Conservation (phyloP, 1,139 yeast genomes). For the Arxiozyma slooffiae region DNA sequence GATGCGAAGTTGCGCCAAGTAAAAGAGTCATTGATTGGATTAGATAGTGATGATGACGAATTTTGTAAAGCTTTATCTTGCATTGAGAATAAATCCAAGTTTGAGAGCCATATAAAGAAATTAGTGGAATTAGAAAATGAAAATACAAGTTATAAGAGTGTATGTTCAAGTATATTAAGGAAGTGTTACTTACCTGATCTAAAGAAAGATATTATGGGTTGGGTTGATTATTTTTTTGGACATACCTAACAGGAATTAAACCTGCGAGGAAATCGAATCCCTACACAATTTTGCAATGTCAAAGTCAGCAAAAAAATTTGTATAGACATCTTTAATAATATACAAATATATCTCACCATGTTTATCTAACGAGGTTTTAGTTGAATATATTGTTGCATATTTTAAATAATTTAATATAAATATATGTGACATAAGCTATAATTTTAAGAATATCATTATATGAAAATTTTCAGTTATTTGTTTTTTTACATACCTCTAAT, state of each 20-base stretch:
- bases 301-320: no score
- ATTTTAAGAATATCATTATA: no score
- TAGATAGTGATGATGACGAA: constrained; percentile 13
- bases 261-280: no score
- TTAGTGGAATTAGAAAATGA: constrained; percentile 10
- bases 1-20: constrained; percentile 35
- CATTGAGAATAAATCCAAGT: constrained; percentile 14
- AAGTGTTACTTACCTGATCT: constrained; percentile 11
- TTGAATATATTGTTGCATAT: no score
- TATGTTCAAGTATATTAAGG: constrained; percentile 13
- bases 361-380: no score
- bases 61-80: constrained; percentile 10
- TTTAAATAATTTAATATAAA: no score
- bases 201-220: constrained; percentile 11
- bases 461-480: no score
- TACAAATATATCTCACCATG: no score
- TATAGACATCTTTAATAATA: no score
- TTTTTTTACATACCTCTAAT: no score
- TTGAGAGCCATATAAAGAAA: constrained; percentile 14
- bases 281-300: no score
- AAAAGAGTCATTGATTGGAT: constrained; percentile 23
- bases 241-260: neutral
- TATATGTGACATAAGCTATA: no score
- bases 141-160: constrained; percentile 12
- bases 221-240: constrained; percentile 15